Evolutionary conservation across 2,329 filamentous ascomycete genomes (phyloP), one percentile per base, ranked within the genome.

Genomic region (Sporothrix schenckii): DNA sequence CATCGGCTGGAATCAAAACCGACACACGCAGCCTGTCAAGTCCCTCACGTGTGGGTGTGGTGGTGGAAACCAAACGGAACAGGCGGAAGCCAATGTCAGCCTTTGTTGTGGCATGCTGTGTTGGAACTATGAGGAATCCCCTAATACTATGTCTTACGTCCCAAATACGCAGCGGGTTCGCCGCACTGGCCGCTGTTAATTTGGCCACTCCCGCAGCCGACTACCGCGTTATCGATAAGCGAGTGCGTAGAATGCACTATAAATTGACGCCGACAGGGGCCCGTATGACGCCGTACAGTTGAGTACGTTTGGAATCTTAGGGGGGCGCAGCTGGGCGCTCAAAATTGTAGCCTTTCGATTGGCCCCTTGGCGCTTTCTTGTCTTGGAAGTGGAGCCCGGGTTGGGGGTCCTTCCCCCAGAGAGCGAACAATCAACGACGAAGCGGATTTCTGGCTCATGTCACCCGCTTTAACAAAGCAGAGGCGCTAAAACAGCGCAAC

Each of bases 401-500:
- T 34, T 34, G 34, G 34, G 27, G 58, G 58, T 52, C 27, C 63
- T 39, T 52, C 41, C 61, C 61, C 50, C 34, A 34, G 14, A 24
- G 24, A 2, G 9, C n/a, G n/a, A n/a, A 34, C 19, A 63, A 5
- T 44, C 41, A 16, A 47, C 39, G 39, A 3, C 16, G 4, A 34
- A n/a, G 41, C 39, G 39, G 39, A 4, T 27, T 63, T 16, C 27
- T 52, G 63, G 41, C 39, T 44, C 30, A 41, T 61, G 65, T 41
- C 47, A 50, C 21, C 65, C 52, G 72, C 77, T 79, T 79, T 76
- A 78, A 77, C 75, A 54, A 75, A 71, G 73, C 67, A 61, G 68
- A 47, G 73, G 73, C 77, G 75, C 77, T 78, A 79, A 80, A 80
- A 80, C 79, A 77, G 72, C 69, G 74, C 74, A 72, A 72, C 75